Evolutionary conservation across 2,329 filamentous ascomycete genomes (phyloP).

Genomic region (Zelopaecilomyces penicillatus): DNA sequence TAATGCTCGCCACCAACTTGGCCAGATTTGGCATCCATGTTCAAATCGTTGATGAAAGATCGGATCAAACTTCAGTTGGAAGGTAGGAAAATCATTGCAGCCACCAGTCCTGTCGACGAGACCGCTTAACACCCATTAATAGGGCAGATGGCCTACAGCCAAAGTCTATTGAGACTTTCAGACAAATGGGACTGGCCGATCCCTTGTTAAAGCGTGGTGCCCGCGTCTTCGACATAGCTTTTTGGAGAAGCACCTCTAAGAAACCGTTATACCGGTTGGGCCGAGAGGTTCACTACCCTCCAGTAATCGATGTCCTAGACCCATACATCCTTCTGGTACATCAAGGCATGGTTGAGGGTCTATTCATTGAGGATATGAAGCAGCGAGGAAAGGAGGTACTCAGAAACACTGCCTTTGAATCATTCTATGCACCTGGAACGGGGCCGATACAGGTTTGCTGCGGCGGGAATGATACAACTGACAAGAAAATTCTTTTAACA

Average conservation of each 20-base stretch:
- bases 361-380: conserved; percentile 61
- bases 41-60: conserved; percentile 39
- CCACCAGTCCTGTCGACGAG: neutral
- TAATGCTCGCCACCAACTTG: conserved; percentile 37
- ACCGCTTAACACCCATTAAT: conserved; percentile 1
- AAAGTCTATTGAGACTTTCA: conserved; percentile 70
- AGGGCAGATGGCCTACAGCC: conserved; percentile 67
- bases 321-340: conserved; percentile 54
- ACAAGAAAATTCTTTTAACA: conserved; percentile 42
- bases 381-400: conserved; percentile 55
- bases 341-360: conserved; percentile 66
- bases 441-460: conserved; percentile 43
- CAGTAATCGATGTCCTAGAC: conserved; percentile 47
- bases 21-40: conserved; percentile 31
- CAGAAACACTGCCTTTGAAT: conserved; percentile 56
- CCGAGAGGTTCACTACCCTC: conserved; percentile 62
- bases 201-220: conserved; percentile 57
- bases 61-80: conserved; percentile 59
- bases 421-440: conserved; percentile 38
- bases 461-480: conserved; percentile 42
- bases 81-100: conserved; percentile 22
- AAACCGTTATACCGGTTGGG: conserved; percentile 50
- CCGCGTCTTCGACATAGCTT: conserved; percentile 65
- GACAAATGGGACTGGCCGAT: conserved; percentile 66
- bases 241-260: conserved; percentile 52